Conservation (phyloP, 164 flowering plant species). For the Cinnamomum chago region DNA sequence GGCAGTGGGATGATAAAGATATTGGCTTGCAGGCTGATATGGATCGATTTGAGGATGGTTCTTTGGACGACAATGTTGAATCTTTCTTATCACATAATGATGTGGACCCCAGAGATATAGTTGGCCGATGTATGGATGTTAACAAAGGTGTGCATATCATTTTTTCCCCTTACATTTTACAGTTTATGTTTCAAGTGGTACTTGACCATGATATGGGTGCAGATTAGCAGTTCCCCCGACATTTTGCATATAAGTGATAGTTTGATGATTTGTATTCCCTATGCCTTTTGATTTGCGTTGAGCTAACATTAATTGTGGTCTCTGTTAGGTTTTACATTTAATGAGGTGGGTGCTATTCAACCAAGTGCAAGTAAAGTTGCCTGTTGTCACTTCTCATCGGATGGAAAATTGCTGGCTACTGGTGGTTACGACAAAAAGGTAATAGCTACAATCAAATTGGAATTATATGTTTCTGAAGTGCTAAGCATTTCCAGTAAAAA, state of each 20-base stretch:
- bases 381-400: slow-evolving; percentile 95
- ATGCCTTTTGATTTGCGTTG: slow-evolving; percentile 6
- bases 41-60: slow-evolving; percentile 89
- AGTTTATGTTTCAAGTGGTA: neutral
- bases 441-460: neutral
- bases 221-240: neutral
- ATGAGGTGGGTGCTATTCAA: slow-evolving; percentile 52
- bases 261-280: neutral
- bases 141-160: slow-evolving; percentile 52
- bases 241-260: neutral
- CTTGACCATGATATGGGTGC: neutral
- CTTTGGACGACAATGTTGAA: slow-evolving; percentile 93
- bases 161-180: neutral
- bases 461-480: neutral
- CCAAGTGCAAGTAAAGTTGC: slow-evolving; percentile 80
- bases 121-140: slow-evolving; percentile 76
- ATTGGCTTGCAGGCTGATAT: slow-evolving; percentile 81
- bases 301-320: neutral
- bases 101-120: slow-evolving; percentile 71
- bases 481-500: neutral
- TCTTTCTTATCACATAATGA: slow-evolving; percentile 94
- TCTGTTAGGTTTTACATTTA: slow-evolving; percentile 66
- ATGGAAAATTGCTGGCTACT: slow-evolving; percentile 91
- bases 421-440: slow-evolving; percentile 94
- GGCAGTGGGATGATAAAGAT: slow-evolving; percentile 88